phyloP scores from a whole-genome alignment of 306 rosid genomes.

The Prosopis cineraria region DNA sequence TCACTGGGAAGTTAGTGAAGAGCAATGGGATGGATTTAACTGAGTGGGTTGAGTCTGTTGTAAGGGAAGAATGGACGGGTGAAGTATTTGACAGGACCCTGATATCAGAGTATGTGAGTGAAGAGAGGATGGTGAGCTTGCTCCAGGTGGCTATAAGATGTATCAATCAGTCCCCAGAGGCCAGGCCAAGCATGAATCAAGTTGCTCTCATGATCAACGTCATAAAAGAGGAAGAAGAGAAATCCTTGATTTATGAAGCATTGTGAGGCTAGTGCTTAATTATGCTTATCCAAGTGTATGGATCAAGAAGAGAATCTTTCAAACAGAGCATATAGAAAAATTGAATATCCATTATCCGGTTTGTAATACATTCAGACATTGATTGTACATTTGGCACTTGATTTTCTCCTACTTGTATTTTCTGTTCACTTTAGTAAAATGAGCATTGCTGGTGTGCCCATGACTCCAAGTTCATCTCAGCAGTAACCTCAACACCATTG shows the following conservation, averaged over 20 bases:
- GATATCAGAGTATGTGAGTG: conserved; percentile 63
- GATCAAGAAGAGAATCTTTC: neutral
- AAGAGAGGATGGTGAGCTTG: conserved; percentile 80
- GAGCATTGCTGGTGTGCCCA: neutral
- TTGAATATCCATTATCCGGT: conserved; percentile 15
- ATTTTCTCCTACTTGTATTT: neutral
- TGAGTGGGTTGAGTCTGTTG: conserved; percentile 75
- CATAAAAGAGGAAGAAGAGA: conserved; percentile 78
- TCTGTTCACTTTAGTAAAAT: neutral
- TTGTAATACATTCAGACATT: neutral
- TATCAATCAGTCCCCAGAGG: conserved; percentile 51
- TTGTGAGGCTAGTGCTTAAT: conserved; percentile 3
- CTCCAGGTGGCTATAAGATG: conserved; percentile 82
- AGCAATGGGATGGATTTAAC: conserved; percentile 63
- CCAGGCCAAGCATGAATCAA: conserved; percentile 75
- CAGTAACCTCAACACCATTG: neutral
- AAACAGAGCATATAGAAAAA: conserved; percentile 6
- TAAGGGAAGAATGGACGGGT: conserved; percentile 86
- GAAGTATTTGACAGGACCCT: conserved; percentile 75
- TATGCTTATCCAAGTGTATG: conserved; percentile 3
- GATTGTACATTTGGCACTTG: neutral
- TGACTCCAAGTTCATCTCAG: neutral
- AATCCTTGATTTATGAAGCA: conserved; percentile 48
- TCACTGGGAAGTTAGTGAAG: conserved; percentile 71
- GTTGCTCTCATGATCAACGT: conserved; percentile 62